phyloP scores from a whole-genome alignment of 2,329 filamentous ascomycete genomes.

The Colletotrichum phormii region DNA sequence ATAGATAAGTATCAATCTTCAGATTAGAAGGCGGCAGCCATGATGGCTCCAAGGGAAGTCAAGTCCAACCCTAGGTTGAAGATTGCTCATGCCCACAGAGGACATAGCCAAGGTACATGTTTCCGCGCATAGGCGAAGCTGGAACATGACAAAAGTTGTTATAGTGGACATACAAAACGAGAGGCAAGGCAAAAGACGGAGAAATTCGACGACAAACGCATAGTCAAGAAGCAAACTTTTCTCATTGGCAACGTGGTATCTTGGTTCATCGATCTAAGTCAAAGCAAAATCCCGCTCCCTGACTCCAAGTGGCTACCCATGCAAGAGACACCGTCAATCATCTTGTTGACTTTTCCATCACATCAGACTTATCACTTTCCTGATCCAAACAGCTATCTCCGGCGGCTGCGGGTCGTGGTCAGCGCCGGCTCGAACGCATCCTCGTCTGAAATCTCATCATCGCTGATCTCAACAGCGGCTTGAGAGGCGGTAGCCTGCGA shows the following conservation, averaged over 20 bases:
- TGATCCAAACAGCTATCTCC: constrained; percentile 21
- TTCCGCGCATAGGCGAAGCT: not conserved
- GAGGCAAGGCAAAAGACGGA: not conserved
- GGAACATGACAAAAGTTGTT: not conserved
- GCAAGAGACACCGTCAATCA: not conserved
- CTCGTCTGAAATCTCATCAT: constrained; percentile 74
- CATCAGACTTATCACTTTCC: not conserved
- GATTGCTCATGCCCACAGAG: too few species aligned
- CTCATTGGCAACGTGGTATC: constrained; percentile 7
- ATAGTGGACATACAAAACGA: not conserved
- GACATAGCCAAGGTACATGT: too few species aligned
- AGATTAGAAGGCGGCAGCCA: too few species aligned
- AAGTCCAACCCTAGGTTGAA: too few species aligned
- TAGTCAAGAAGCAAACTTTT: not conserved
- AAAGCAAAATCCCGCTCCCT: constrained; percentile 12
- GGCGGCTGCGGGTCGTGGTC: constrained; percentile 41
- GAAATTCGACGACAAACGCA: not conserved
- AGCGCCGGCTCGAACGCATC: constrained; percentile 67
- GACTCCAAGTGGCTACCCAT: constrained; percentile 1
- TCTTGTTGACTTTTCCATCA: not conserved
- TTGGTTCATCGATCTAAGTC: constrained; percentile 6
- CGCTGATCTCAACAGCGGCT: constrained; percentile 69
- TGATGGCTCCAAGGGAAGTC: too few species aligned
- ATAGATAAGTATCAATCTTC: too few species aligned
- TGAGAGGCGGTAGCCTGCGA: constrained; percentile 58